A percentile compares a stretch with the other conserved stretches of the same genome.
Evolutionary conservation across 2,329 filamentous ascomycete species (phyloP).

Genomic region (Fusarium agapanthi): DNA sequence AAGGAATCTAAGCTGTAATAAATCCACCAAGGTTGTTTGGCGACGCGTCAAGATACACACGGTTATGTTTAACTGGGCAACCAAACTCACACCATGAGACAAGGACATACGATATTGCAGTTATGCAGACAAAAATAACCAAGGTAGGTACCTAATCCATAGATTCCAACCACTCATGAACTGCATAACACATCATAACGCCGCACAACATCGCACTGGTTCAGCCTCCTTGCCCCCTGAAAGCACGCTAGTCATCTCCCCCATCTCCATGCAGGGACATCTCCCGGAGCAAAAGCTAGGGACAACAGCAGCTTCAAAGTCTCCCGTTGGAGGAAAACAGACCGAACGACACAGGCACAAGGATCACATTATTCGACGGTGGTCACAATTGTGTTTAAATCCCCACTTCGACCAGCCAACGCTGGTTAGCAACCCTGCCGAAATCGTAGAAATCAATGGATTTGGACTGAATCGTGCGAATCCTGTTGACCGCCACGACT

Average conservation of each 20-base stretch:
- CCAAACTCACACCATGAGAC: not conserved
- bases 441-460: not conserved
- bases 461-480: not conserved
- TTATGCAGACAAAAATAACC: not conserved
- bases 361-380: not conserved
- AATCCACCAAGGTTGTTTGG: not conserved
- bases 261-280: constrained; percentile 19
- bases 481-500: not conserved
- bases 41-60: constrained; percentile 1
- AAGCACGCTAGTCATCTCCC: constrained; percentile 2
- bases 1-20: not conserved
- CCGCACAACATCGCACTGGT: constrained; percentile 4
- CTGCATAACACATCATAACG: constrained; percentile 1
- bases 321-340: constrained; percentile 11
- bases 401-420: not conserved
- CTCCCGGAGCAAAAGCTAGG: constrained; percentile 1
- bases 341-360: not conserved
- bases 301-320: not conserved
- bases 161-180: not conserved
- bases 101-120: constrained; percentile 5
- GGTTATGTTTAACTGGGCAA: constrained; percentile 11
- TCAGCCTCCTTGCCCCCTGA: constrained; percentile 14
- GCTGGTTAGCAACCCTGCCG: not conserved
- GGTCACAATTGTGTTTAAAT: not conserved
- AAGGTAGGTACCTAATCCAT: not conserved